A percentile compares a stretch with the other conserved stretches of the same genome.
Conservation (phyloP, 768 basidiomycete species). For the Russula olivacea region DNA sequence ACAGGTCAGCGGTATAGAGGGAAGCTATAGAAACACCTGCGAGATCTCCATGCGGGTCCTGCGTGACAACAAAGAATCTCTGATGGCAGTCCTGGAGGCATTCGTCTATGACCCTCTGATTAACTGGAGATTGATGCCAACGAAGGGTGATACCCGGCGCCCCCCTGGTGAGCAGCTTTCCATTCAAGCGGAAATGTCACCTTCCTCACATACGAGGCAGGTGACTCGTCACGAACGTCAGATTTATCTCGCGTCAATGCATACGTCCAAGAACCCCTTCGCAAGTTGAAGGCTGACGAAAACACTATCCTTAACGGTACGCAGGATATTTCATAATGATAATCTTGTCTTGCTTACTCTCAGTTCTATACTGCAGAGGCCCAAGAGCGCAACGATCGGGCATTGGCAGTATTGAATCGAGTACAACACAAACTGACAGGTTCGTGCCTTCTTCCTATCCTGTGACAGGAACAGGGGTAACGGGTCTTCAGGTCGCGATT, state of each 20-base stretch:
- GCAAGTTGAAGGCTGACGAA: slow-evolving; percentile 86
- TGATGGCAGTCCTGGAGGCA: slow-evolving; percentile 97
- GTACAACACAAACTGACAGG: slow-evolving; percentile 94
- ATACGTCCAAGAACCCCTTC: slow-evolving; percentile 71
- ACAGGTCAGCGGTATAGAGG: slow-evolving; percentile 95
- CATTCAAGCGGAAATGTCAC: slow-evolving; percentile 3
- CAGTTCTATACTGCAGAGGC: slow-evolving; percentile 41
- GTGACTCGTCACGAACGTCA: slow-evolving; percentile 49
- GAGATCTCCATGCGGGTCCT: slow-evolving; percentile 97
- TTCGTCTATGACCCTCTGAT: slow-evolving; percentile 98
- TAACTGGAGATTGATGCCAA: slow-evolving; percentile 91
- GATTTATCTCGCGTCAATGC: slow-evolving; percentile 63
- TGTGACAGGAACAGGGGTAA: background rate
- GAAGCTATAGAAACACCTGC: slow-evolving; percentile 92
- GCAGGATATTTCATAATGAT: slow-evolving; percentile 19
- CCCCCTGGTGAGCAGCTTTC: slow-evolving; percentile 48
- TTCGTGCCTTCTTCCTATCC: slow-evolving; percentile 31
- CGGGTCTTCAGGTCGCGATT: slow-evolving; percentile 67
- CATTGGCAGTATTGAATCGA: slow-evolving; percentile 87
- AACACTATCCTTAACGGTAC: slow-evolving; percentile 89
- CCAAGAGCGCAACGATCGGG: slow-evolving; percentile 88
- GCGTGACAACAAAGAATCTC: slow-evolving; percentile 95
- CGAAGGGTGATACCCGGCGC: slow-evolving; percentile 67
- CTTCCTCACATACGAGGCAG: slow-evolving; percentile 30
- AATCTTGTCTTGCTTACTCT: background rate